Percentiles rank a stretch among this genome's conserved stretches.
Conservation (phyloP, 1,284 basidiomycete genomes). For the Coniferiporia sulphurascens region DNA sequence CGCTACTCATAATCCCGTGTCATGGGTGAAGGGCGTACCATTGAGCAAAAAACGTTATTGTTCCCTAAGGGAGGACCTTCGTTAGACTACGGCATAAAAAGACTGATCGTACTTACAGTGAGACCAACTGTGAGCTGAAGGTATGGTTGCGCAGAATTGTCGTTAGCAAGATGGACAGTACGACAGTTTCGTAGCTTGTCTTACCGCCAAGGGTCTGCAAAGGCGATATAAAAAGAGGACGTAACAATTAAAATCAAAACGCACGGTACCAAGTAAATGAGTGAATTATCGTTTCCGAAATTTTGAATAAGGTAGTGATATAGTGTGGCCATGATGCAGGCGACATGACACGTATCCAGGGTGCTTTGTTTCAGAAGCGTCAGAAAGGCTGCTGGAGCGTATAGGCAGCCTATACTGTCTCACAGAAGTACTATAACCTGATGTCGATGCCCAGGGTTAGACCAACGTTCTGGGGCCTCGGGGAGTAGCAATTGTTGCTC, state of each 20-base stretch:
- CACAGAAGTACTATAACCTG: constrained; percentile 5
- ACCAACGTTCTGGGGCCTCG: too few relatives aligned
- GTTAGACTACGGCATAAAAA: background rate
- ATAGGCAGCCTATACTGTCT: background rate
- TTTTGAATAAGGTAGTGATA: constrained; percentile 16
- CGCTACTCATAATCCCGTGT: background rate
- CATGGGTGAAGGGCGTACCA: background rate
- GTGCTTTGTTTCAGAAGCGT: background rate
- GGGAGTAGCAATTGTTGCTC: background rate
- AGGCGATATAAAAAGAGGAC: background rate
- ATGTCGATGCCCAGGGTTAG: background rate
- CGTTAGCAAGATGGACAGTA: background rate
- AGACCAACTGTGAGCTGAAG: constrained; percentile 14
- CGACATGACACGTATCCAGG: constrained; percentile 11
- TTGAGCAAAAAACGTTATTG: constrained; percentile 17
- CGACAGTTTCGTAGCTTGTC: background rate
- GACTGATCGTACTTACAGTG: constrained; percentile 1
- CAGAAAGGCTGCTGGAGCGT: too few relatives aligned
- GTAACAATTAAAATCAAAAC: background rate
- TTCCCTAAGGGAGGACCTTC: background rate
- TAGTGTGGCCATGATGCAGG: constrained; percentile 16
- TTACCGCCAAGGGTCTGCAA: constrained; percentile 8
- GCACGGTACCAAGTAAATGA: constrained; percentile 9
- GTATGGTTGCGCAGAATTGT: background rate
- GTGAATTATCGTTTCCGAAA: constrained; percentile 16